phyloP scores from a whole-genome alignment of 345 rosid species.

The Melaleuca quinquenervia region DNA sequence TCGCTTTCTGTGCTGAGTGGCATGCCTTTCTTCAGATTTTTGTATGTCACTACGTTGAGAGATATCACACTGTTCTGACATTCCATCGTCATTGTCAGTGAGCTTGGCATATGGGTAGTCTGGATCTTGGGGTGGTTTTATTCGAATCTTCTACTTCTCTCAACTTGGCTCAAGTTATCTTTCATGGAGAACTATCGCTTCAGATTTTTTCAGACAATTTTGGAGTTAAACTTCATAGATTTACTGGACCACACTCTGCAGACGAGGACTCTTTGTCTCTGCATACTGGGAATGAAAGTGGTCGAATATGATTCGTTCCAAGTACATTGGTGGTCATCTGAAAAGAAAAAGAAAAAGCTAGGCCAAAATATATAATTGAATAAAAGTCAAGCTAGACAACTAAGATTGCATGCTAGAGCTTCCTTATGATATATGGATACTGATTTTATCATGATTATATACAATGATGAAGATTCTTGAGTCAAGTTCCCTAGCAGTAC shows the following conservation, averaged over 20 bases:
- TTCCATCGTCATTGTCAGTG: neutral
- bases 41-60: neutral
- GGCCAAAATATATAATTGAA: neutral
- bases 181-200: neutral
- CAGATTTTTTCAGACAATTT: neutral
- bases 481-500: neutral
- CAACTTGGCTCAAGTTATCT: neutral
- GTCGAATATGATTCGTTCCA: neutral
- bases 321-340: neutral
- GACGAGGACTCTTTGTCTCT: neutral
- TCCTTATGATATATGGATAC: neutral
- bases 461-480: neutral
- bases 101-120: neutral
- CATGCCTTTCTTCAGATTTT: neutral
- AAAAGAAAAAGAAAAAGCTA: neutral
- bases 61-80: neutral
- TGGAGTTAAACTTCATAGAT: neutral
- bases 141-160: neutral
- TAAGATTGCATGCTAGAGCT: neutral
- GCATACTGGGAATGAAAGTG: neutral
- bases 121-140: neutral
- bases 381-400: neutral
- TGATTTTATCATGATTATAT: neutral
- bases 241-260: neutral
- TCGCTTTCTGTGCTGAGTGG: neutral